Evolutionary conservation across 345 rosid species (phyloP).

Genomic region (Euphorbia tirucalli): DNA sequence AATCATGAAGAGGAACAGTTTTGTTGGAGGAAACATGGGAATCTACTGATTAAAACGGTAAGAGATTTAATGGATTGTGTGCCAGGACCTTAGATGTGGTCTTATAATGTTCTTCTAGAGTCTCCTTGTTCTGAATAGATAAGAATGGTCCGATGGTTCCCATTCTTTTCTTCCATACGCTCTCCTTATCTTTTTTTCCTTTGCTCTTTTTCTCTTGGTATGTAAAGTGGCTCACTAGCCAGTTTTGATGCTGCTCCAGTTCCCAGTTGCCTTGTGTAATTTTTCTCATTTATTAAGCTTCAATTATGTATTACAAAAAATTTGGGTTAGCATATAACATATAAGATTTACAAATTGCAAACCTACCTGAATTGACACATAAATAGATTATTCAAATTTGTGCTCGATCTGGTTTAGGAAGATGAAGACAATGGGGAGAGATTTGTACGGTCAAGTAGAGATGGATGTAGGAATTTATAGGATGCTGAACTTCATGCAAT

Average conservation of each 20-base stretch:
- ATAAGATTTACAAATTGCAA: not conserved
- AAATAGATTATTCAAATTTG: not conserved
- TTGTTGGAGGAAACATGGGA: not conserved
- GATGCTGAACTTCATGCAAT: too few relatives aligned
- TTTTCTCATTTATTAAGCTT: not conserved
- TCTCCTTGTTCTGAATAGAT: not conserved
- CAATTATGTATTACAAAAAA: not conserved
- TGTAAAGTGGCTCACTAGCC: too few relatives aligned
- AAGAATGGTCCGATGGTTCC: not conserved
- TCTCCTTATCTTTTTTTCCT: not conserved
- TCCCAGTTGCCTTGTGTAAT: too few relatives aligned
- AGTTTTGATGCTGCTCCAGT: too few relatives aligned
- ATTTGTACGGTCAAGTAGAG: too few relatives aligned
- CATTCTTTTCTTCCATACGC: not conserved
- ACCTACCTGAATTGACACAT: not conserved
- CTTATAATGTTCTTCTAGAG: not conserved
- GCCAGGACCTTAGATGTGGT: not conserved
- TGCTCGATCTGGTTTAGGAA: not conserved
- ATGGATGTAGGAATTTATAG: too few relatives aligned
- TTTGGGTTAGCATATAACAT: not conserved
- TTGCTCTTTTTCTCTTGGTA: too few relatives aligned
- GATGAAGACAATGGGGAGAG: too few relatives aligned
- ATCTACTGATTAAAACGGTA: not conserved
- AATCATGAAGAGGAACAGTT: not conserved
- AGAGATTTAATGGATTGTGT: not conserved